Conservation (phyloP, 1,139 yeast genomes). For the Hyphopichia khmerensis region DNA sequence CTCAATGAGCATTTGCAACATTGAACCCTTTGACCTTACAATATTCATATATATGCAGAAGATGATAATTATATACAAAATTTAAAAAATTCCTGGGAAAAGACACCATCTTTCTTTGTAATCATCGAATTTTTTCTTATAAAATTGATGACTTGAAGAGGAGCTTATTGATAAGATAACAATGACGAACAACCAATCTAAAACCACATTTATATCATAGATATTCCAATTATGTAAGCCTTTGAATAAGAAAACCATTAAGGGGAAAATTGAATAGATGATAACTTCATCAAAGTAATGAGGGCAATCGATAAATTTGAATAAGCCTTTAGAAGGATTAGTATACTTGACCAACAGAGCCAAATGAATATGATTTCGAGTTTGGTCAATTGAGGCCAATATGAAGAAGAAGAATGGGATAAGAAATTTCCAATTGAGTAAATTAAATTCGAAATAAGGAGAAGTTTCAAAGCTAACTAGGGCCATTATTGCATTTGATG, state of each 20-base stretch:
- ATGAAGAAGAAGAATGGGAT: slow-evolving; percentile 29
- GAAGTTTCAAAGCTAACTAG: slow-evolving; percentile 13
- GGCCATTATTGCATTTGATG: slow-evolving; percentile 13
- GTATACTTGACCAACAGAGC: slow-evolving; percentile 65
- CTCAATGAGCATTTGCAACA: too few species aligned
- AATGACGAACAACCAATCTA: slow-evolving; percentile 55
- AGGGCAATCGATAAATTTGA: slow-evolving; percentile 61
- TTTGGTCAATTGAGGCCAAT: slow-evolving; percentile 56
- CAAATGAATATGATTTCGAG: slow-evolving; percentile 56
- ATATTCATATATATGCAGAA: not conserved
- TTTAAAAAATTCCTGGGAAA: slow-evolving; percentile 16
- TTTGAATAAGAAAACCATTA: slow-evolving; percentile 1
- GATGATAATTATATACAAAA: not conserved
- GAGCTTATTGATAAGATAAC: slow-evolving; percentile 65
- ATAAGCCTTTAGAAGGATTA: slow-evolving; percentile 55
- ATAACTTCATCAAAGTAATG: slow-evolving; percentile 78
- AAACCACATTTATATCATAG: slow-evolving; percentile 16
- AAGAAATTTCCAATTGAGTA: slow-evolving; percentile 10
- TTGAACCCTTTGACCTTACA: too few species aligned
- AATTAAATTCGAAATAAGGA: slow-evolving; percentile 10
- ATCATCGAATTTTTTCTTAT: slow-evolving; percentile 29
- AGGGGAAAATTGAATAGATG: slow-evolving; percentile 42
- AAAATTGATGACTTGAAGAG: slow-evolving; percentile 54
- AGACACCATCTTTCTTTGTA: slow-evolving; percentile 19
- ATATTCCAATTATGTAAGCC: slow-evolving; percentile 8